Percentiles rank a stretch among this genome's conserved stretches.
Conservation (phyloP, 2,329 filamentous ascomycete genomes). For the Boeremia lycopersici region DNA sequence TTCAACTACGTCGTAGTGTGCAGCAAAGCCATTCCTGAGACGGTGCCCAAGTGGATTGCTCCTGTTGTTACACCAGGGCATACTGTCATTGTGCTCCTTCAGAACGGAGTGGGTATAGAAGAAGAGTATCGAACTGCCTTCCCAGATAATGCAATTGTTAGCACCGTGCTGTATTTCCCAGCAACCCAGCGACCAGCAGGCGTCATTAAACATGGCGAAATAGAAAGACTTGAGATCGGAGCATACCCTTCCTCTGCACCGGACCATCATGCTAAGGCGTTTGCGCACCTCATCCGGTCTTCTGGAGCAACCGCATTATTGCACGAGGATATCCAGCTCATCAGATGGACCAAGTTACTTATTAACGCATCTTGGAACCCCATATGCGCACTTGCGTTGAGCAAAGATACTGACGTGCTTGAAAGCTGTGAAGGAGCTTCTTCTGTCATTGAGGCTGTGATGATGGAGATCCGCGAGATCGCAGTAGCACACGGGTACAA, state of each 20-base stretch:
- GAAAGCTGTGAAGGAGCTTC: slow-evolving; percentile 46
- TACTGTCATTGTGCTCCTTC: slow-evolving; percentile 64
- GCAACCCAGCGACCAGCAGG: slow-evolving; percentile 58
- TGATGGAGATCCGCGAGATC: slow-evolving; percentile 54
- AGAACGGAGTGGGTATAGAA: slow-evolving; percentile 68
- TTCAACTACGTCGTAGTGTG: slow-evolving; percentile 58
- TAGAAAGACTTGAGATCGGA: slow-evolving; percentile 58
- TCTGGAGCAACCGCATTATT: slow-evolving; percentile 57
- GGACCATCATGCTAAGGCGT: slow-evolving; percentile 27
- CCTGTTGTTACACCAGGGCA: slow-evolving; percentile 47
- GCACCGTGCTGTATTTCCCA: slow-evolving; percentile 62
- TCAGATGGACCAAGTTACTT: slow-evolving; percentile 66
- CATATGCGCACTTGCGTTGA: slow-evolving; percentile 61
- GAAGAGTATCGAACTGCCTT: slow-evolving; percentile 58
- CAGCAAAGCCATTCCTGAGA: slow-evolving; percentile 54
- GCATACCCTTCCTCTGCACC: slow-evolving; percentile 51
- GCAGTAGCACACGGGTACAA: slow-evolving; percentile 51
- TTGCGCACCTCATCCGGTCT: slow-evolving; percentile 51
- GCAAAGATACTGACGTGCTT: slow-evolving; percentile 60
- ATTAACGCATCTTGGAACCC: slow-evolving; percentile 68
- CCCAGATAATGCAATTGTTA: slow-evolving; percentile 60
- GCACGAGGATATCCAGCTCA: slow-evolving; percentile 61
- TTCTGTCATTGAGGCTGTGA: slow-evolving; percentile 49
- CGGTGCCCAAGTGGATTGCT: slow-evolving; percentile 45
- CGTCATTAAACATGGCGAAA: slow-evolving; percentile 53